These are phyloP conservation scores for Aspergillus floridensis DNA, from an alignment of 2,329 filamentous ascomycete species.

Conservation along the genomic window DNA sequence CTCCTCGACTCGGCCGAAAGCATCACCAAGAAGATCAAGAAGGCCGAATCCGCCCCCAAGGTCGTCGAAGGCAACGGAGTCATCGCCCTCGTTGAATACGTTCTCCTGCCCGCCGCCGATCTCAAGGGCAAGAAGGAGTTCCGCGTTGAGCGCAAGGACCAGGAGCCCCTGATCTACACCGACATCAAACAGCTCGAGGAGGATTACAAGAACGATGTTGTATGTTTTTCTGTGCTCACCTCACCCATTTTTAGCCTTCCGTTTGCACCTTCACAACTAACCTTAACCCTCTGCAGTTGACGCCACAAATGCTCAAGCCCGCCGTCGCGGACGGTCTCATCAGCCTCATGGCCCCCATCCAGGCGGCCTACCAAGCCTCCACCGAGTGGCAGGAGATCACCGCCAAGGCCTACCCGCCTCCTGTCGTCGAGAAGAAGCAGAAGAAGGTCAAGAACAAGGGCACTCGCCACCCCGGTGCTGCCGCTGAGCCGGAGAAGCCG, in stretches of 20 bases:
- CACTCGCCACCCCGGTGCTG: constrained; percentile 46
- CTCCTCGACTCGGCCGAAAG: constrained; percentile 75
- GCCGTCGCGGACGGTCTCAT: constrained; percentile 73
- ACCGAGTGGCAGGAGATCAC: constrained; percentile 78
- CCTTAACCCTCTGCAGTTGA: constrained; percentile 53
- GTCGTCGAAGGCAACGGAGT: constrained; percentile 82
- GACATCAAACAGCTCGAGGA: constrained; percentile 70
- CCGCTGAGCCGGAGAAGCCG: constrained; percentile 33
- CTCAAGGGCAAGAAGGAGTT: constrained; percentile 58
- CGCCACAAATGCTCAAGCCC: constrained; percentile 84
- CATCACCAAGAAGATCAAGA: constrained; percentile 79
- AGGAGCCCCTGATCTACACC: constrained; percentile 75
- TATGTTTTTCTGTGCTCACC: constrained; percentile 43
- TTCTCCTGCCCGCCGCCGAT: constrained; percentile 68
- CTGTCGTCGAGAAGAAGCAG: constrained; percentile 66
- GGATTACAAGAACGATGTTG: constrained; percentile 76
- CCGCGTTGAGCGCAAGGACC: constrained; percentile 59
- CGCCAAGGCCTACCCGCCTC: constrained; percentile 76
- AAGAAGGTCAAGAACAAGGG: constrained; percentile 77
- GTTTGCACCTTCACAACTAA: constrained; percentile 1
- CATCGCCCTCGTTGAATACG: constrained; percentile 80
- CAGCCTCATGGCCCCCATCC: constrained; percentile 73
- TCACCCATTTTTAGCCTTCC: background rate
- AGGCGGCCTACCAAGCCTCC: constrained; percentile 66
- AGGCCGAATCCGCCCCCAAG: constrained; percentile 75